phyloP scores from a whole-genome alignment of 106 monocot species.

The Triglochin maritima region DNA sequence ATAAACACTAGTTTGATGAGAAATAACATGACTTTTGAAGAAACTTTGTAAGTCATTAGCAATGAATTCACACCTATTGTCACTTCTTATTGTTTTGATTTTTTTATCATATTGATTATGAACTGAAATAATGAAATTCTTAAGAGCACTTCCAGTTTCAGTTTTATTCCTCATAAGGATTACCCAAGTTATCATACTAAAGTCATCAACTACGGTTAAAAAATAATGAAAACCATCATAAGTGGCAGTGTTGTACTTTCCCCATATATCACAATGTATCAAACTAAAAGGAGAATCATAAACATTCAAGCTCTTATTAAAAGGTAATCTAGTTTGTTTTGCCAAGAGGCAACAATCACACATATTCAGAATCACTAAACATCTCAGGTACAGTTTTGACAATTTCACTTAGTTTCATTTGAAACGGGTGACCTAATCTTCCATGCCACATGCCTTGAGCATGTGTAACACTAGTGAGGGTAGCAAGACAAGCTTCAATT shows the following conservation, averaged over 20 bases:
- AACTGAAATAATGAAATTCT: not conserved
- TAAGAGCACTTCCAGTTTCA: not conserved
- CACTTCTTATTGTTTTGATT: too few species aligned
- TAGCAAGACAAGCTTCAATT: too few species aligned
- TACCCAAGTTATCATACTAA: not conserved
- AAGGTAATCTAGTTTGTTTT: too few species aligned
- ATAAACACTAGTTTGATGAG: not conserved
- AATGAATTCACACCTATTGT: too few species aligned
- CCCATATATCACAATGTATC: not conserved
- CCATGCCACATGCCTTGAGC: too few species aligned
- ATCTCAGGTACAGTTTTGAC: too few species aligned
- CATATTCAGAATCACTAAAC: too few species aligned
- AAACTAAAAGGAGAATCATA: not conserved
- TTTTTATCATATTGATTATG: not conserved
- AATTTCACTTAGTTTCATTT: too few species aligned
- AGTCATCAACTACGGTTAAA: not conserved
- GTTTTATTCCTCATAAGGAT: not conserved
- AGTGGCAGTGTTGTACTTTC: not conserved
- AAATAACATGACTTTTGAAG: not conserved
- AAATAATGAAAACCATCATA: not conserved
- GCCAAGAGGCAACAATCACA: too few species aligned
- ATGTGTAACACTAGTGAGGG: too few species aligned
- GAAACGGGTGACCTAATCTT: too few species aligned
- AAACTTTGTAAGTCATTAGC: not conserved
- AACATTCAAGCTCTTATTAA: too few species aligned